Conservation (phyloP, 2,329 filamentous ascomycete genomes). For the Pyrenophora tritici-repentis region DNA sequence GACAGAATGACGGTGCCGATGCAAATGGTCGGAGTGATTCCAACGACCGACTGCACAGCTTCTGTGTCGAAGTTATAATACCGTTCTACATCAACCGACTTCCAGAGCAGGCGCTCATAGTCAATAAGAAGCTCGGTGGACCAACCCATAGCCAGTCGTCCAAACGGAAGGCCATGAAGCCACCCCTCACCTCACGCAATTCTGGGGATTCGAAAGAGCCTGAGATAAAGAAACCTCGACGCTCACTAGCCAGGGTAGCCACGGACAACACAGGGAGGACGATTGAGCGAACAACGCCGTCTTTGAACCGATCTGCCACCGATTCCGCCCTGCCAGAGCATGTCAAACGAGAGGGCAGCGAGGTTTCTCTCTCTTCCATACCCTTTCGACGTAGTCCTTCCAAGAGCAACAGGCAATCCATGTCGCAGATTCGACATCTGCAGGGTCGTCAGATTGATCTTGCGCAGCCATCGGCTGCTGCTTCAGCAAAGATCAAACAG, state of each 20-base stretch:
- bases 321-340: conserved; percentile 62
- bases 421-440: conserved; percentile 52
- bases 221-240: conserved; percentile 50
- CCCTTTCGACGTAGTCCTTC: conserved; percentile 54
- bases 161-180: conserved; percentile 54
- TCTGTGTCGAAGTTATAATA: conserved; percentile 79
- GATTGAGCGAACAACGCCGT: conserved; percentile 61
- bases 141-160: conserved; percentile 65
- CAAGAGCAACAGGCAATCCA: conserved; percentile 41
- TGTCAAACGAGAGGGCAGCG: conserved; percentile 72
- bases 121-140: conserved; percentile 78
- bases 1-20: conserved; percentile 30
- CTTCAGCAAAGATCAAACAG: conserved; percentile 65
- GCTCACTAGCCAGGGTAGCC: conserved; percentile 65
- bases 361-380: conserved; percentile 60
- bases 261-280: conserved; percentile 60
- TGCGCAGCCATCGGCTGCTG: conserved; percentile 57
- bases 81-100: conserved; percentile 81
- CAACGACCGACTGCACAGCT: conserved; percentile 71
- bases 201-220: conserved; percentile 47
- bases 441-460: conserved; percentile 61
- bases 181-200: conserved; percentile 40
- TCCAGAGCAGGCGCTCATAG: conserved; percentile 70
- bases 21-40: conserved; percentile 27
- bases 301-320: conserved; percentile 71